Evolutionary conservation across 225 moss, liverwort and hornwort species (phyloP).

Genomic region (Polytrichum formosum): DNA sequence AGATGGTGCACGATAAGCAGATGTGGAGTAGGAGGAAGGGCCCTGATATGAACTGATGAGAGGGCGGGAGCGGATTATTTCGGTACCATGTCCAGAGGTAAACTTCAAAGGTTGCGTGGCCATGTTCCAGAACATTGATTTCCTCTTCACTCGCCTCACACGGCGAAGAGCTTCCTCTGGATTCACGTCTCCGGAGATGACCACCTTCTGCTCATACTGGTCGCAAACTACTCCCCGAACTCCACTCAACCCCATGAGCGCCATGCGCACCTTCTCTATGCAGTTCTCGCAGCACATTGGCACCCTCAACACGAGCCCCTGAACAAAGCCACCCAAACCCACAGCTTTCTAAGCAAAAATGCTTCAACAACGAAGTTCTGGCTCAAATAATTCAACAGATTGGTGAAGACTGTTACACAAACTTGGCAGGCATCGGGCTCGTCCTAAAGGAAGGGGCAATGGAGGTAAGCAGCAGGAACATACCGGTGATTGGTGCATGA

Average conservation of each 20-base stretch:
- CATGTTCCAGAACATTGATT: conserved; percentile 36
- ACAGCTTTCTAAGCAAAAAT: neutral
- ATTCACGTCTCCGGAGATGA: conserved; percentile 34
- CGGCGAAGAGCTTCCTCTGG: conserved; percentile 38
- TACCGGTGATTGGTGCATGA: neutral
- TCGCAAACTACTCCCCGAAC: conserved; percentile 25
- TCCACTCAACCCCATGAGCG: conserved; percentile 22
- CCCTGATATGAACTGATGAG: neutral
- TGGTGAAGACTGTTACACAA: neutral
- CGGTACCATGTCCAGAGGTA: conserved; percentile 5
- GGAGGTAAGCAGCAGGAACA: no score
- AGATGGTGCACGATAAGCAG: neutral
- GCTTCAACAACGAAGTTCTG: neutral
- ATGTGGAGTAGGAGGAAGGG: conserved; percentile 1
- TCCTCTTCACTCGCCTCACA: conserved; percentile 41
- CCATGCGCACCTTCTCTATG: conserved; percentile 31
- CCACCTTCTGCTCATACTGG: conserved; percentile 33
- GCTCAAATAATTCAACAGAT: neutral
- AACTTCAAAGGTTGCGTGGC: conserved; percentile 36
- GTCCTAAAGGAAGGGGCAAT: no score
- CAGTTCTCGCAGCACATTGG: conserved; percentile 67
- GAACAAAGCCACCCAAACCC: neutral
- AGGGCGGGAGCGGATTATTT: neutral
- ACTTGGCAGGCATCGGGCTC: neutral
- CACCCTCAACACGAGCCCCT: conserved; percentile 31